These are phyloP conservation scores for Phaeosphaeria sp. DNA, from an alignment of 2,329 filamentous ascomycete species.

Conservation along the genomic window DNA sequence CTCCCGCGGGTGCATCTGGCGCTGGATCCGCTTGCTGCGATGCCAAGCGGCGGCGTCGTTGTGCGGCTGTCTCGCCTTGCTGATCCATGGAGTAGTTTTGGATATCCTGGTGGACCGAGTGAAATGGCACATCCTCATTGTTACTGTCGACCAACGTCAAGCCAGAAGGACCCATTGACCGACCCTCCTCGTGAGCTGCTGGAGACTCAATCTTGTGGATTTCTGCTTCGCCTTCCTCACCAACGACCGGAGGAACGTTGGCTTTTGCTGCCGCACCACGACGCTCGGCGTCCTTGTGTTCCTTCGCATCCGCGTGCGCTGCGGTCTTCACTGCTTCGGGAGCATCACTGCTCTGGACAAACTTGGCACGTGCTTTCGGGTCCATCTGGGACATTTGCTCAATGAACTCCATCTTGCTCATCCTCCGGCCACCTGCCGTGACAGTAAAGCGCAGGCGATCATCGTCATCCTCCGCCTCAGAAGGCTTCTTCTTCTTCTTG, in stretches of 20 bases:
- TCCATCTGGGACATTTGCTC: constrained; percentile 75
- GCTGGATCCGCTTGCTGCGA: constrained; percentile 15
- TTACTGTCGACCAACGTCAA: constrained; percentile 55
- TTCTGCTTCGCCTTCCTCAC: constrained; percentile 42
- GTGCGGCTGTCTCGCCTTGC: constrained; percentile 46
- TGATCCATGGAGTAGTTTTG: constrained; percentile 31
- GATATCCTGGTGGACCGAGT: constrained; percentile 50
- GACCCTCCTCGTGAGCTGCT: constrained; percentile 29
- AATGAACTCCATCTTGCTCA: constrained; percentile 84
- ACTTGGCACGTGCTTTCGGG: constrained; percentile 64
- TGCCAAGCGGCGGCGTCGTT: constrained; percentile 53
- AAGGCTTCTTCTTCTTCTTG: constrained; percentile 28
- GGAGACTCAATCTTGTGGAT: constrained; percentile 40
- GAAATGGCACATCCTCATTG: constrained; percentile 55
- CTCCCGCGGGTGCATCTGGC: constrained; percentile 7
- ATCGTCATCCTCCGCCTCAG: constrained; percentile 68
- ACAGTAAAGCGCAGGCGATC: constrained; percentile 78
- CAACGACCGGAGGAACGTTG: constrained; percentile 39
- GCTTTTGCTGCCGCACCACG: constrained; percentile 35
- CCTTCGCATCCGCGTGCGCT: constrained; percentile 51
- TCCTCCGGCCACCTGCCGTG: constrained; percentile 71
- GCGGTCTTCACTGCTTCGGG: constrained; percentile 57
- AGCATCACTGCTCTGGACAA: constrained; percentile 55
- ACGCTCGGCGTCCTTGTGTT: constrained; percentile 39
- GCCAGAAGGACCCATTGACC: constrained; percentile 44